phyloP scores from a whole-genome alignment of 176 grass and related monocot species.

The Oryza coarctata region DNA sequence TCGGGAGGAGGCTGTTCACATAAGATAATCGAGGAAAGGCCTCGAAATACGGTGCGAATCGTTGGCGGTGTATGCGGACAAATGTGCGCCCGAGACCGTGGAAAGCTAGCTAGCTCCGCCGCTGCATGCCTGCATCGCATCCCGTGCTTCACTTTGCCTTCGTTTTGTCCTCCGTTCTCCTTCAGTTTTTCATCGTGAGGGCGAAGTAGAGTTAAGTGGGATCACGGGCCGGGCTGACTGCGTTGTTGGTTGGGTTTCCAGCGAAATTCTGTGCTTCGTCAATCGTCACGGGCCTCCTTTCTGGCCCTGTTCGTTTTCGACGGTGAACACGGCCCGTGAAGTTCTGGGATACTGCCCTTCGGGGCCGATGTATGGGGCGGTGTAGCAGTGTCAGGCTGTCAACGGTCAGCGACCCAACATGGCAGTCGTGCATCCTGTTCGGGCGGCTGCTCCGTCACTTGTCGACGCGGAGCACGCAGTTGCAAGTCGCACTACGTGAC shows the following conservation, averaged over 20 bases:
- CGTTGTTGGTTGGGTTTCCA: neutral
- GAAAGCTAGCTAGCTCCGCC: conserved; percentile 11
- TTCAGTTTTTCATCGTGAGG: no score
- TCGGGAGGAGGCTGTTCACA: neutral
- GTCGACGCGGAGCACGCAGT: neutral
- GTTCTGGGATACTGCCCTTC: neutral
- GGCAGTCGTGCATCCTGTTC: neutral
- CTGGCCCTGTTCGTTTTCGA: neutral
- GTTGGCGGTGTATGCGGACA: conserved; percentile 44
- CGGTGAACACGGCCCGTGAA: neutral
- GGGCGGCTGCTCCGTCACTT: neutral
- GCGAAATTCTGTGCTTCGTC: no score
- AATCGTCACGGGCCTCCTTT: no score
- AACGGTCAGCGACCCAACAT: neutral
- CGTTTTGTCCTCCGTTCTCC: neutral
- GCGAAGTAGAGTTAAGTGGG: neutral
- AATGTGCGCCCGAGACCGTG: conserved; percentile 37
- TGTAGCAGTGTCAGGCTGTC: no score
- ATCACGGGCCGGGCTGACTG: neutral
- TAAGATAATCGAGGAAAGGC: conserved; percentile 6
- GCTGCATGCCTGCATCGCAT: conserved; percentile 23
- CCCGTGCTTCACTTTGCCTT: conserved; percentile 13
- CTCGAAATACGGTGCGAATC: conserved; percentile 57
- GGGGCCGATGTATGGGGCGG: neutral
- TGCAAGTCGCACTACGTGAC: no score